Base-by-base conservation (phyloP, 148 eudicot species). In the Oxyria digyna region DNA sequence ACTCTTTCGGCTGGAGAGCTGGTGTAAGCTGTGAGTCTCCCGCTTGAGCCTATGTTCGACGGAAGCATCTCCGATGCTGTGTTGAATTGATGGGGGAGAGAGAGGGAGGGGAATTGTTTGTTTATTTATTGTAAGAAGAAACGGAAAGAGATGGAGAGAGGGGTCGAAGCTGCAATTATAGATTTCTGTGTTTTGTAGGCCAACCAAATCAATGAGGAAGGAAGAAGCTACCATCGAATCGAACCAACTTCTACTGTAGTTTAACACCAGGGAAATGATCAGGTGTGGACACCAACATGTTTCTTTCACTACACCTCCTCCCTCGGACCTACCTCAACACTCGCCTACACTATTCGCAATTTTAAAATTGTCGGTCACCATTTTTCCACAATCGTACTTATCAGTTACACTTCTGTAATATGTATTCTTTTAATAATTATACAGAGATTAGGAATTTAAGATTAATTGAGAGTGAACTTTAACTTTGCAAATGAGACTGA, bases 41-140 rank as follows among this genome's bases (percentile, higher is more conserved):
- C 71, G 48, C 79, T 81, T 13, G 84, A 67, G 11, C 72, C 79
- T 3, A 73, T 42, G 71, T 71, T 71, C 15, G 84, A 70, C 4
- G 81, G 75, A 1, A 71, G 73, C 81, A 81, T 81, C 63, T 59
- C 52, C 23, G 63, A 38, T 6, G 65, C 13, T 11, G 55, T 49
- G 55, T 8, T 0, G 27, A 50, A 50, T 50, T 50, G 26, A 0
- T 11, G 57, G 9, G 3, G 7, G 57, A 6, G 10, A 50, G 27
- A 21, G 3, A 18, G 26, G 7, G 26, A 50, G 0, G 50, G 10
- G 18, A 45, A 45, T 49, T 50, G 8, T 31, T 13, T 13, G 65
- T 57, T 14, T 35, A 18, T 57, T 27, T 12, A 29, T 27, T 57
- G 65, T 29, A 31, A 29, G 65, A n/a, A n/a, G 38, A 31, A 15